These are phyloP conservation scores for Boechera retrofracta DNA, from an alignment of 345 rosid genomes.

Conservation along the genomic window DNA sequence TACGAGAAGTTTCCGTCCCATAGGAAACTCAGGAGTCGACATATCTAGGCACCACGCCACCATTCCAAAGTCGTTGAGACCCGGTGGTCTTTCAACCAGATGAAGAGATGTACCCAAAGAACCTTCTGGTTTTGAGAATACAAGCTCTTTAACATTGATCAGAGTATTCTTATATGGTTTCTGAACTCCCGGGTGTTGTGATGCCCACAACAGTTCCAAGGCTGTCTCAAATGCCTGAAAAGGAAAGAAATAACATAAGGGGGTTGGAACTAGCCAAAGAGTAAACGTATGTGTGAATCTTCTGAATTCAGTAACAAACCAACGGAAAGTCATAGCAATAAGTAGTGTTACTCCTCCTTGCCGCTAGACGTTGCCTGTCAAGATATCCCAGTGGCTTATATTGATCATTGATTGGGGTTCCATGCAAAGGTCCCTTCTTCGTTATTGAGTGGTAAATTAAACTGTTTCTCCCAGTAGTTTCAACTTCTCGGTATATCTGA, in stretches of 20 bases:
- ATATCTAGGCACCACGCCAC: constrained; percentile 96
- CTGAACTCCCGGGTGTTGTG: constrained; percentile 56
- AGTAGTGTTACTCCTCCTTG: constrained; percentile 87
- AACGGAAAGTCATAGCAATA: constrained; percentile 98
- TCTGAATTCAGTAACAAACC: constrained; percentile 56
- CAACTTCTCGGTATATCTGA: constrained; percentile 93
- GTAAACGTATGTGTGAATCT: constrained; percentile 1
- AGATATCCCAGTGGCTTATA: constrained; percentile 79
- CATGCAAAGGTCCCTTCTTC: constrained; percentile 67
- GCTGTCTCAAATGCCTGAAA: constrained; percentile 93
- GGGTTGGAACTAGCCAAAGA: constrained; percentile 15
- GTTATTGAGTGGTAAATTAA: constrained; percentile 75
- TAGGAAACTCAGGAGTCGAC: constrained; percentile 91
- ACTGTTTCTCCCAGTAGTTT: constrained; percentile 58
- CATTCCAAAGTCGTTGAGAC: constrained; percentile 94
- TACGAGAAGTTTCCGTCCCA: constrained; percentile 82
- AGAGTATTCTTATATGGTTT: constrained; percentile 60
- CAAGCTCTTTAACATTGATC: constrained; percentile 73
- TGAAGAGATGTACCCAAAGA: constrained; percentile 77
- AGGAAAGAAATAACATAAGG: constrained; percentile 27
- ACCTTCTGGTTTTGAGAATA: constrained; percentile 70
- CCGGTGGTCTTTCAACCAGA: constrained; percentile 64
- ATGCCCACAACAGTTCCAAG: constrained; percentile 76
- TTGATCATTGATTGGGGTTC: constrained; percentile 61
- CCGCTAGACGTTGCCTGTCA: constrained; percentile 79